Evolutionary conservation across 2,329 filamentous ascomycete genomes (phyloP).

Genomic region (Metarhizium humberi): DNA sequence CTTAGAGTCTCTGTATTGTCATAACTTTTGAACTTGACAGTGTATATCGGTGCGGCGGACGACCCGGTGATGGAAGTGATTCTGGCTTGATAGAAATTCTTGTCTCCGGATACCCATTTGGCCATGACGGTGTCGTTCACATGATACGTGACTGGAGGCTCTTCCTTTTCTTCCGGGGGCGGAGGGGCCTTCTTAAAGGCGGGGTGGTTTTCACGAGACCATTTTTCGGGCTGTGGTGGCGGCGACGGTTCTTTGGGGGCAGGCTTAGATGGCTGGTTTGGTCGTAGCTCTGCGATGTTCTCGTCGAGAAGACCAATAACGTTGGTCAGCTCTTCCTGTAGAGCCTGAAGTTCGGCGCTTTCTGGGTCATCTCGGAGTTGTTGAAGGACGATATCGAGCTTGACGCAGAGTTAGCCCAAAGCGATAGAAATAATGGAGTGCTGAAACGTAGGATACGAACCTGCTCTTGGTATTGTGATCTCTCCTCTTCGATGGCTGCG

Average conservation of each 20-base stretch:
- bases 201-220: conserved; percentile 72
- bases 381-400: conserved; percentile 70
- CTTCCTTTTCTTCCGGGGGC: conserved; percentile 40
- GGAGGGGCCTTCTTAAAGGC: conserved; percentile 52
- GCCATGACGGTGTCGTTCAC: conserved; percentile 88
- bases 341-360: conserved; percentile 65
- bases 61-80: conserved; percentile 93
- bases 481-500: conserved; percentile 40
- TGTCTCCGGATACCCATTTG: conserved; percentile 85
- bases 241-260: conserved; percentile 35
- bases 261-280: conserved; percentile 35
- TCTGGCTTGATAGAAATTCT: conserved; percentile 80
- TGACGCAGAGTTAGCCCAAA: conserved; percentile 12
- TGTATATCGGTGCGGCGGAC: conserved; percentile 81
- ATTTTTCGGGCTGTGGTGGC: conserved; percentile 56
- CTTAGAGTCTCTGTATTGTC: conserved; percentile 73
- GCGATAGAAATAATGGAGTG: neutral
- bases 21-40: conserved; percentile 92
- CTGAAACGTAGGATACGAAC: conserved; percentile 22
- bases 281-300: conserved; percentile 70
- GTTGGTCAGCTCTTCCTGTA: conserved; percentile 74
- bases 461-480: conserved; percentile 47
- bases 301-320: conserved; percentile 72
- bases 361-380: conserved; percentile 74
- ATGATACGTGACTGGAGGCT: conserved; percentile 53